phyloP scores from a whole-genome alignment of 805 yeast species.

The Spathaspora boniae region DNA sequence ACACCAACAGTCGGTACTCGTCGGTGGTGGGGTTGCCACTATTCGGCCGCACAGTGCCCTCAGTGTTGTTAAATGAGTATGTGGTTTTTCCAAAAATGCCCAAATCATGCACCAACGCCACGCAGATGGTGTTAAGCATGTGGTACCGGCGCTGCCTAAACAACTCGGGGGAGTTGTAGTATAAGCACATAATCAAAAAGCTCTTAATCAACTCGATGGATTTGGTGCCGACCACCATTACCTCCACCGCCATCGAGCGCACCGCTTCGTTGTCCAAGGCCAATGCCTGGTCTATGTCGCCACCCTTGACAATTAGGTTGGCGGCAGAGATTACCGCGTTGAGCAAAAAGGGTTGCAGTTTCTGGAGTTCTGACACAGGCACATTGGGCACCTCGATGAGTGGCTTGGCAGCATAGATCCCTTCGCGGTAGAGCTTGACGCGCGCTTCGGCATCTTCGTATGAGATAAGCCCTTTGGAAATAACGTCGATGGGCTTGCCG shows the following conservation, averaged over 20 bases:
- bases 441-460: conserved; percentile 57
- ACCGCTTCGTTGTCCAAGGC: conserved; percentile 52
- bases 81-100: conserved; percentile 59
- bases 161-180: conserved; percentile 85
- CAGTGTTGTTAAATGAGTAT: conserved; percentile 15
- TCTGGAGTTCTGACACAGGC: conserved; percentile 45
- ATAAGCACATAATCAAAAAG: conserved; percentile 57
- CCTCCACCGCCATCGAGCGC: conserved; percentile 51
- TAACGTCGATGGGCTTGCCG: conserved; percentile 40
- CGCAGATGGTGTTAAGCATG: conserved; percentile 60
- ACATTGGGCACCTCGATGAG: conserved; percentile 51
- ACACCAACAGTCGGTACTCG: conserved; percentile 39
- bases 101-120: conserved; percentile 68
- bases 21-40: conserved; percentile 6
- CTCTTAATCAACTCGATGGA: conserved; percentile 63
- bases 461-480: conserved; percentile 56
- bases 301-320: conserved; percentile 37
- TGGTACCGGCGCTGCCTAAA: conserved; percentile 78
- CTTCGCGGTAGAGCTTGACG: conserved; percentile 45
- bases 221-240: conserved; percentile 68
- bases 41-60: conserved; percentile 10
- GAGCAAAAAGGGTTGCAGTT: conserved; percentile 57
- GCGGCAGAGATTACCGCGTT: conserved; percentile 62
- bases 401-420: conserved; percentile 50
- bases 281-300: conserved; percentile 34